A percentile compares a stretch with the other conserved stretches of the same genome.
Conservation (phyloP, 176 grass and related monocot species). For the Neostapfia colusana region DNA sequence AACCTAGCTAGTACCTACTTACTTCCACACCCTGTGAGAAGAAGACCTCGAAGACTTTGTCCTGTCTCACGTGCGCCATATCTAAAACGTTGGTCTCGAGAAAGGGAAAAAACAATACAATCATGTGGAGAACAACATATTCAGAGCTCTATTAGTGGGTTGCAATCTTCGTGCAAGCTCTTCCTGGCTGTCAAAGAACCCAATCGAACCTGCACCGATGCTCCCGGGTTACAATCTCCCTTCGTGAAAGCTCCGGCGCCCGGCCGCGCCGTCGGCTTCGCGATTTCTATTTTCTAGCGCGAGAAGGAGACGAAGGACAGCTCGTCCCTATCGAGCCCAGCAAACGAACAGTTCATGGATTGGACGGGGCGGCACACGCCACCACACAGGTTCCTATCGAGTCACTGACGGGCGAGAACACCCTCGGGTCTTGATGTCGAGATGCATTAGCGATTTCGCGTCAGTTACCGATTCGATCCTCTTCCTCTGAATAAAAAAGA, state of each 20-base stretch:
- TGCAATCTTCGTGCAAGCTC: constrained; percentile 13
- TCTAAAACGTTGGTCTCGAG: background rate
- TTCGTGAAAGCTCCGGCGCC: background rate
- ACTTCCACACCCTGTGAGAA: background rate
- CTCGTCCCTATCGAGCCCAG: background rate
- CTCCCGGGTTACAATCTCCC: constrained; percentile 20
- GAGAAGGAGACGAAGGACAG: constrained; percentile 22
- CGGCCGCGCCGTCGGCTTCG: constrained; percentile 15
- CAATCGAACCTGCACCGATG: constrained; percentile 22
- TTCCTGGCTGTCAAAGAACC: background rate
- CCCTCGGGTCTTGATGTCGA: constrained; percentile 4
- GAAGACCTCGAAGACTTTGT: background rate
- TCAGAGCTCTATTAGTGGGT: background rate
- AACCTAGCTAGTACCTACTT: background rate
- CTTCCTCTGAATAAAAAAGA: background rate
- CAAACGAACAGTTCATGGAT: background rate
- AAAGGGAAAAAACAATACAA: background rate
- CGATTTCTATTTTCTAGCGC: constrained; percentile 4
- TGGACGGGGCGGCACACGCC: background rate
- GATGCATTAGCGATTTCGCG: background rate
- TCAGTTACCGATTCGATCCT: background rate
- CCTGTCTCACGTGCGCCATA: background rate
- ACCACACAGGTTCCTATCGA: background rate
- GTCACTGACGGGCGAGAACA: constrained; percentile 18
- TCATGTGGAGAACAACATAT: background rate